phyloP scores from a whole-genome alignment of 1,284 basidiomycete genomes.

The Boletus smithii region DNA sequence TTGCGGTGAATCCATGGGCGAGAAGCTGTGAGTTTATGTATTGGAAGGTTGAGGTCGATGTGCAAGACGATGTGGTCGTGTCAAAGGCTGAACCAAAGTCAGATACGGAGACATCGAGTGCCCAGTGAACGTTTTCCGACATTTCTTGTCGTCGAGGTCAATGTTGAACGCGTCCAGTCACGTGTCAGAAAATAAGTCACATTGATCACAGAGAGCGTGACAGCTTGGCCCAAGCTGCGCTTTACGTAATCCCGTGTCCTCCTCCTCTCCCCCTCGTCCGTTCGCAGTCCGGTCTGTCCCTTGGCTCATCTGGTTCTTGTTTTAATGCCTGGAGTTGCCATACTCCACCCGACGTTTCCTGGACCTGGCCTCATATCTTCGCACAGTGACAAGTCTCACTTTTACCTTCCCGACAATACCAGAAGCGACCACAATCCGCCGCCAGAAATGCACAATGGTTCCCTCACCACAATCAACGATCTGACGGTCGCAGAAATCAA shows the following conservation, averaged over 20 bases:
- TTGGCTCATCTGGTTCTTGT: slow-evolving; percentile 6
- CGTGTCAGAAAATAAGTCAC: slow-evolving; percentile 28
- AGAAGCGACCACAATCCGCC: slow-evolving; percentile 12
- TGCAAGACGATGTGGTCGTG: slow-evolving; percentile 38
- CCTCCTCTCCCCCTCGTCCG: slow-evolving; percentile 5
- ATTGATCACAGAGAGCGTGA: slow-evolving; percentile 18
- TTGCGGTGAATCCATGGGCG: slow-evolving; percentile 65
- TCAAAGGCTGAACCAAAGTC: slow-evolving; percentile 44
- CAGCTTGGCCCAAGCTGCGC: slow-evolving; percentile 17
- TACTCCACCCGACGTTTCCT: slow-evolving; percentile 32
- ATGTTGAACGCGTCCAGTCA: slow-evolving; percentile 31
- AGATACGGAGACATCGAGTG: slow-evolving; percentile 38
- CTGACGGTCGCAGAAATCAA: slow-evolving; percentile 63
- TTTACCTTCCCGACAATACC: slow-evolving; percentile 18
- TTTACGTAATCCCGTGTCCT: slow-evolving; percentile 27
- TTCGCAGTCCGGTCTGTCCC: slow-evolving; percentile 13
- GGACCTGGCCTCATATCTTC: slow-evolving; percentile 33
- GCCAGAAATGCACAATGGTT: slow-evolving; percentile 35
- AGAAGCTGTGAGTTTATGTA: slow-evolving; percentile 32
- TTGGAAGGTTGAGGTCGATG: slow-evolving; percentile 49
- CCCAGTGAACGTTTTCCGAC: slow-evolving; percentile 49
- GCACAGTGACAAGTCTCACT: slow-evolving; percentile 23
- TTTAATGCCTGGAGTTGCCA: slow-evolving; percentile 41
- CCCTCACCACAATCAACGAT: slow-evolving; percentile 19
- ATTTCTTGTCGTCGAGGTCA: slow-evolving; percentile 26